These are phyloP conservation scores for Colletotrichum cereale DNA, from an alignment of 2,329 filamentous ascomycete genomes.

Conservation along the genomic window DNA sequence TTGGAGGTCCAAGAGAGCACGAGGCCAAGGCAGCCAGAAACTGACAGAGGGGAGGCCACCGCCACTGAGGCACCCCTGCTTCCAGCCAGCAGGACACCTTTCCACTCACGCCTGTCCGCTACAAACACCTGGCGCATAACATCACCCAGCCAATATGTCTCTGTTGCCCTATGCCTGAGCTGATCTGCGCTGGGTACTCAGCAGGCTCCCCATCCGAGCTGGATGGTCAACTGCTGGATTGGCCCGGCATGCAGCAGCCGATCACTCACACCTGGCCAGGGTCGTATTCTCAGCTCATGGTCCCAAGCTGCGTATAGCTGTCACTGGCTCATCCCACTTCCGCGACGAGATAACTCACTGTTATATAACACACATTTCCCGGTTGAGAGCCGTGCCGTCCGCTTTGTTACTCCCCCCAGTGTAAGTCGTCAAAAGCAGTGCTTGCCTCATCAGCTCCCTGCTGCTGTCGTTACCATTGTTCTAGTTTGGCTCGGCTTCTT, in stretches of 20 bases:
- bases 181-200: constrained; percentile 6
- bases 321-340: not conserved
- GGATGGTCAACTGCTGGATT: constrained; percentile 10
- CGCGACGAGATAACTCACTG: constrained; percentile 1
- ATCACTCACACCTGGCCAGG: constrained; percentile 20
- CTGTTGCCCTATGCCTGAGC: not conserved
- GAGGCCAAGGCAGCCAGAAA: constrained; percentile 22
- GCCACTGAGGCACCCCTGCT: constrained; percentile 8
- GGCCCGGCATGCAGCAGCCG: constrained; percentile 22
- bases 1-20: not conserved
- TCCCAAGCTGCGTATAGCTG: not conserved
- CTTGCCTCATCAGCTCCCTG: not conserved
- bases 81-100: not conserved
- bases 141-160: constrained; percentile 10
- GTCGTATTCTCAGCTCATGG: constrained; percentile 28
- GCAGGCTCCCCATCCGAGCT: constrained; percentile 6
- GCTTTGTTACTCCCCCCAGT: constrained; percentile 9
- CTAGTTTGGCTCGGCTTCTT: constrained; percentile 27
- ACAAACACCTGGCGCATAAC: constrained; percentile 5
- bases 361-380: constrained; percentile 37
- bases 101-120: constrained; percentile 4
- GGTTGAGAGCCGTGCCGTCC: constrained; percentile 3
- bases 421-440: constrained; percentile 29
- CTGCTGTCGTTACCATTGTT: constrained; percentile 21
- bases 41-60: constrained; percentile 19